A percentile compares a stretch with the other conserved stretches of the same genome.
phyloP scores from a whole-genome alignment of 1,284 basidiomycete genomes.

The Trichosporon sp. region DNA sequence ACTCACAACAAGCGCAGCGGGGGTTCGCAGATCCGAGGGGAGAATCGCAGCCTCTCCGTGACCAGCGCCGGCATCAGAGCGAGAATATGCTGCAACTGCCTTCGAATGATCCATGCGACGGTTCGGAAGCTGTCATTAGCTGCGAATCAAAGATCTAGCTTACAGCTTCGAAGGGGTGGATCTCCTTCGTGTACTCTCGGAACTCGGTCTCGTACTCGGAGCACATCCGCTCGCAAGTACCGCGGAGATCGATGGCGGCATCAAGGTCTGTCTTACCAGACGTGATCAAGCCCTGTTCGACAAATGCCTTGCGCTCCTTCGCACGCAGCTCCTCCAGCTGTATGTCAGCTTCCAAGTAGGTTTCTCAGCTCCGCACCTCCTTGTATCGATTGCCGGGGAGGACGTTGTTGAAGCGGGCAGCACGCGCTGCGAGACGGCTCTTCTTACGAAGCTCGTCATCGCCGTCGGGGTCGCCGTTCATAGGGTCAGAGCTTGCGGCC shows the following conservation, averaged over 20 bases:
- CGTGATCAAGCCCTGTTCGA: conserved; percentile 77
- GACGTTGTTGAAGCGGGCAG: conserved; percentile 42
- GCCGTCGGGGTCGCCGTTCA: conserved; percentile 27
- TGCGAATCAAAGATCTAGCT: conserved; percentile 34
- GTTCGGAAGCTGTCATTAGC: conserved; percentile 46
- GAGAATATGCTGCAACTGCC: conserved; percentile 91
- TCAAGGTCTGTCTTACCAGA: conserved; percentile 76
- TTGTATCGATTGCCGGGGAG: conserved; percentile 46
- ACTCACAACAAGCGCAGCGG: conserved; percentile 68
- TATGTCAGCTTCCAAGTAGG: not conserved
- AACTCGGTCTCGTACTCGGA: conserved; percentile 87
- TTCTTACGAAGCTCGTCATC: conserved; percentile 31
- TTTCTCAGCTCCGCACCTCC: conserved; percentile 30
- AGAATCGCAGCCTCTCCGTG: conserved; percentile 55
- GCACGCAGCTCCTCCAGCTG: conserved; percentile 58
- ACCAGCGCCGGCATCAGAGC: conserved; percentile 67
- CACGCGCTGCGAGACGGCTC: conserved; percentile 33
- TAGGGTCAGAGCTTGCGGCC: not conserved
- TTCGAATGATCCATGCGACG: conserved; percentile 70
- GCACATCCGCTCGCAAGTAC: conserved; percentile 91
- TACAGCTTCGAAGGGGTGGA: conserved; percentile 81
- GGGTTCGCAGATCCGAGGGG: conserved; percentile 88
- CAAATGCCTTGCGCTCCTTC: conserved; percentile 67
- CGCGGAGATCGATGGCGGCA: conserved; percentile 81
- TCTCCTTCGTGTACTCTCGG: conserved; percentile 81